A percentile compares a stretch with the other conserved stretches of the same genome.
These are phyloP conservation scores for Litchi chinensis DNA, from an alignment of 345 rosid genomes.

Conservation along the genomic window DNA sequence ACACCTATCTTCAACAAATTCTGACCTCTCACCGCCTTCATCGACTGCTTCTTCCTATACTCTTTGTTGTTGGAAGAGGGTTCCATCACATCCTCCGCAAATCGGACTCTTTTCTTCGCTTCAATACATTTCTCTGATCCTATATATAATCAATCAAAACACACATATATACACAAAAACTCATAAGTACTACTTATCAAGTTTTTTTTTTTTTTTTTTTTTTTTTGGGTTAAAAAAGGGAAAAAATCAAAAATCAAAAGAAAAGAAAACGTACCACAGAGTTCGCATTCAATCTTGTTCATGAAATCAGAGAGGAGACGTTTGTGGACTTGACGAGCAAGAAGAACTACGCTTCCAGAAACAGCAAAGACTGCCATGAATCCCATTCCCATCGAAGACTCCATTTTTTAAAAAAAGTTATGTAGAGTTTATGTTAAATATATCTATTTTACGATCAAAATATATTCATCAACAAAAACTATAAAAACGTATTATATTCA, in stretches of 20 bases:
- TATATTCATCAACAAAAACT: background rate
- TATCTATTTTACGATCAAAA: background rate
- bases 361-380: constrained; percentile 74
- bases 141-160: background rate
- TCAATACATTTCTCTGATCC: constrained; percentile 12
- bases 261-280: constrained; percentile 32
- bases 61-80: constrained; percentile 67
- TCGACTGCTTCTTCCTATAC: constrained; percentile 48
- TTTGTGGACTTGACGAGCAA: constrained; percentile 62
- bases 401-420: constrained; percentile 25
- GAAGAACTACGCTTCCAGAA: constrained; percentile 74
- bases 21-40: background rate
- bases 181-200: background rate
- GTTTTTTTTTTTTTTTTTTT: background rate
- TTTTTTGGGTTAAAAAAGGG: background rate
- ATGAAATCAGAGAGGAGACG: constrained; percentile 75
- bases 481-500: background rate
- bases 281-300: constrained; percentile 63
- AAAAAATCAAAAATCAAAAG: background rate
- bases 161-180: background rate
- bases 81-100: constrained; percentile 78
- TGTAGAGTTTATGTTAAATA: too few species aligned
- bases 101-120: constrained; percentile 67
- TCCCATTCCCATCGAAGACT: constrained; percentile 46
- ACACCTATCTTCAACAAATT: constrained; percentile 1